A percentile compares a stretch with the other conserved stretches of the same genome.
phyloP scores from a whole-genome alignment of 495 filamentous ascomycete genomes.

The Penicillium psychrofluorescens region DNA sequence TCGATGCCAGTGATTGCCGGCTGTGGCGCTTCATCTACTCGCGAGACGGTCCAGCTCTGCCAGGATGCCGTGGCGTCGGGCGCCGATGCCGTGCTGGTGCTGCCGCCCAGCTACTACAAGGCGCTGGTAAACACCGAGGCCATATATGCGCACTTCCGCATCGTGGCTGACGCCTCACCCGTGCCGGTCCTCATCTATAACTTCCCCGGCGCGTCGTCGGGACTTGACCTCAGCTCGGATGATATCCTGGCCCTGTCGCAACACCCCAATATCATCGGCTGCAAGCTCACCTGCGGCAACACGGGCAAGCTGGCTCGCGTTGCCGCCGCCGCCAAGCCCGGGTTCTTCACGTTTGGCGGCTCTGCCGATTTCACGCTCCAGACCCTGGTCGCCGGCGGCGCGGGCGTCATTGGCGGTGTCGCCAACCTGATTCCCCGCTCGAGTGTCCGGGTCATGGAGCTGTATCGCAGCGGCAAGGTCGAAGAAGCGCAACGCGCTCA shows the following conservation, averaged over 20 bases:
- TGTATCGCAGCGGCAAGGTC: slow-evolving; percentile 64
- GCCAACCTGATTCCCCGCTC: slow-evolving; percentile 78
- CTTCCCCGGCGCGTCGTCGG: slow-evolving; percentile 75
- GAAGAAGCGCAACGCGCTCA: slow-evolving; percentile 70
- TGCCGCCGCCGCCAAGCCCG: slow-evolving; percentile 53
- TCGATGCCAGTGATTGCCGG: slow-evolving; percentile 77
- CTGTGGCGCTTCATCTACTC: slow-evolving; percentile 75
- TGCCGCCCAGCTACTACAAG: slow-evolving; percentile 83
- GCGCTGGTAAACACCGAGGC: slow-evolving; percentile 49
- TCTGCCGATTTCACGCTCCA: slow-evolving; percentile 86
- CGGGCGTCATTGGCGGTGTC: slow-evolving; percentile 76
- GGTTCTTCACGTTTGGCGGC: slow-evolving; percentile 79
- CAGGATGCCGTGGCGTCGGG: slow-evolving; percentile 66
- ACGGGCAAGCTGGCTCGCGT: slow-evolving; percentile 85
- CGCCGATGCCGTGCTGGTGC: slow-evolving; percentile 76
- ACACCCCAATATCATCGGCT: slow-evolving; percentile 83
- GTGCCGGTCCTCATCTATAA: slow-evolving; percentile 92
- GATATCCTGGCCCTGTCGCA: slow-evolving; percentile 63
- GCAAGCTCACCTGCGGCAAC: slow-evolving; percentile 91
- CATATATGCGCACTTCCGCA: slow-evolving; percentile 65
- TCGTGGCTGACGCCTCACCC: slow-evolving; percentile 73
- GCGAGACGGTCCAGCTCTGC: slow-evolving; percentile 77
- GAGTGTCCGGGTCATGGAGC: slow-evolving; percentile 62
- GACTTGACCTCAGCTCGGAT: slow-evolving; percentile 78
- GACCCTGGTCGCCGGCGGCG: slow-evolving; percentile 75